Evolutionary conservation across 2,329 filamentous ascomycete species (phyloP).

Genomic region (Sporothrix mexicana): DNA sequence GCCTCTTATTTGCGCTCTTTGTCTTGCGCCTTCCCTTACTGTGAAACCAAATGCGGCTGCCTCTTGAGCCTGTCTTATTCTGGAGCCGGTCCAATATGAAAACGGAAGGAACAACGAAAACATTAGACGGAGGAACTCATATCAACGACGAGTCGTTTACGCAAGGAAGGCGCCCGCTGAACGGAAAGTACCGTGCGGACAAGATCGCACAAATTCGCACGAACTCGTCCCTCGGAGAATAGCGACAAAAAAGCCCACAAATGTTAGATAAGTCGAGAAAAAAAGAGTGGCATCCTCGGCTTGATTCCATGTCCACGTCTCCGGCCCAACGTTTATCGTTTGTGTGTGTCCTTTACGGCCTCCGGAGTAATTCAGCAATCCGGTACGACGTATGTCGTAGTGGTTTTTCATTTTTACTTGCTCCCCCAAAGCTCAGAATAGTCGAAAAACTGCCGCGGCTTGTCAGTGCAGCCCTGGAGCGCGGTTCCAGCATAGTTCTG

Average conservation of each 20-base stretch:
- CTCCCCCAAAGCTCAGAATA: no score
- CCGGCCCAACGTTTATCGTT: background rate
- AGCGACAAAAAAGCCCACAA: background rate
- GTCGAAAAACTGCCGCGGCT: slow-evolving; percentile 7
- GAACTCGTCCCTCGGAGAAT: background rate
- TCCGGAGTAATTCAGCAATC: slow-evolving; percentile 26
- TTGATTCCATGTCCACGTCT: background rate
- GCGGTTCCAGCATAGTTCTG: background rate
- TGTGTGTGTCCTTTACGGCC: background rate
- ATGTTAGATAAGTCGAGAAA: no score
- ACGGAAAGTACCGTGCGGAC: slow-evolving; percentile 19
- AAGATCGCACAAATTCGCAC: slow-evolving; percentile 14
- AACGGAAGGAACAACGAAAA: background rate
- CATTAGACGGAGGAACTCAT: background rate
- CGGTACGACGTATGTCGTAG: background rate
- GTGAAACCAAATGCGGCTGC: background rate
- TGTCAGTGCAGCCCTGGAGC: background rate
- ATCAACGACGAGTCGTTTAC: background rate
- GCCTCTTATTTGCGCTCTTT: background rate
- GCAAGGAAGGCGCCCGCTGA: background rate
- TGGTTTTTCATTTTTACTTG: background rate
- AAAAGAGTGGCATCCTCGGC: slow-evolving; percentile 8
- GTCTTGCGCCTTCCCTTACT: background rate
- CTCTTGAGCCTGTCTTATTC: background rate
- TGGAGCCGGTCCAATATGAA: background rate